Base-by-base conservation (phyloP, 768 basidiomycete species). In the Omphalotus guepiniiformis region DNA sequence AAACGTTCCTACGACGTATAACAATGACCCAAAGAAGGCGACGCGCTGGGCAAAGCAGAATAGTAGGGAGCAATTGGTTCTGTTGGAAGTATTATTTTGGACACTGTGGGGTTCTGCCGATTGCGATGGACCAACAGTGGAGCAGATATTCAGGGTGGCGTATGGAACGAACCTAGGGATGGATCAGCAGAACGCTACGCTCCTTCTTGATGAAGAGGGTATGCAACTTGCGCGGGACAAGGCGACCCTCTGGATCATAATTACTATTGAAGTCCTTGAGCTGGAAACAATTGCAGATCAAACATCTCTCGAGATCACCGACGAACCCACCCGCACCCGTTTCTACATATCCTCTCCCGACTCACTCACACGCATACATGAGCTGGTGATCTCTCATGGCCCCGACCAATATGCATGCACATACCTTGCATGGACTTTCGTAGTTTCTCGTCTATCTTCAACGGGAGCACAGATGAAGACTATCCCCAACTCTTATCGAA, bases 51-150 rank as follows among this genome's bases (percentile, higher is more conserved):
- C 78, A 30, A 88, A 85, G 66, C 84, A 91, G 63, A 85, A 80
- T 57, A 59, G 76, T 26, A 79, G 77, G 57, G 85, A 93, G 58
- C 94, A 95, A 61, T 68, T 92, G 34, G 81, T 83, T 9, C 60
- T 93, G 35, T 68, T 96, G 40, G 91, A 96, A 54, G 79, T 94
- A 27, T 71, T 96, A 37, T 97, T 96, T 64, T 90, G 89, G 80
- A 76, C 82, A 4, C 84, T 93, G 78, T 94, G 86, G 82, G 81
- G 78, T 11, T 83, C 80, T 48, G 77, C 79, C 9, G 64, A 83
- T 0, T 84, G 88, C 55, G 75, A 71, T 29, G 88, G 84, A 2
- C 67, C 75, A 3, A 58, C 86, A 47, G 82, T 90, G 23, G 71
- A 75, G 54, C 67, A 69, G 45, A 75, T 93, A 29, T 80, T 82